Percentiles rank a stretch among this genome's conserved stretches.
Evolutionary conservation across 129 eudicot genomes (phyloP).

Genomic region (Chrysanthemum seticuspe): DNA sequence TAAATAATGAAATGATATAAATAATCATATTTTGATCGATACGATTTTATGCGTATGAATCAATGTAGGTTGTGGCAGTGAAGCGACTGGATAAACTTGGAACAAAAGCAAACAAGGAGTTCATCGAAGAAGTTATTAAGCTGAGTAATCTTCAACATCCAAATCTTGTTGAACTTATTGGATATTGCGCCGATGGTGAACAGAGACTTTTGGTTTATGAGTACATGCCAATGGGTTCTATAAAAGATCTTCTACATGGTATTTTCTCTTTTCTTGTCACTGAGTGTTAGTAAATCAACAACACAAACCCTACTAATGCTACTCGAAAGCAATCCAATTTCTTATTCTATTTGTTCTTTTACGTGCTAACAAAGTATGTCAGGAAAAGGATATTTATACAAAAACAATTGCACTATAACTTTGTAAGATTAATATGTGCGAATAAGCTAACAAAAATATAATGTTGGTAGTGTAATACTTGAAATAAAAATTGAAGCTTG

Average conservation of each 20-base stretch:
- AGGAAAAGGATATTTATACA: too few relatives aligned
- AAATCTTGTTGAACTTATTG: slow-evolving; percentile 58
- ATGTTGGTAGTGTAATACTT: neutral
- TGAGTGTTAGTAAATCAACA: neutral
- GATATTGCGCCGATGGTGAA: slow-evolving; percentile 74
- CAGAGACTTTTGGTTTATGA: slow-evolving; percentile 68
- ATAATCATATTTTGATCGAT: slow-evolving; percentile 19
- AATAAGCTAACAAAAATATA: neutral
- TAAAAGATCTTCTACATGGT: slow-evolving; percentile 50
- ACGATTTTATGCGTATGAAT: slow-evolving; percentile 3
- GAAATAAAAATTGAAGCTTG: neutral
- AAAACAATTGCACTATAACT: too few relatives aligned
- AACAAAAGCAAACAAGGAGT: slow-evolving; percentile 54
- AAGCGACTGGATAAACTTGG: slow-evolving; percentile 62
- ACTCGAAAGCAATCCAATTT: slow-evolving; percentile 6
- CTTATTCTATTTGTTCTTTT: neutral
- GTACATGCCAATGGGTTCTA: slow-evolving; percentile 54
- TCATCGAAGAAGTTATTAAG: slow-evolving; percentile 43
- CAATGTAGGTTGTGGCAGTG: slow-evolving; percentile 63
- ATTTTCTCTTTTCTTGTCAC: slow-evolving; percentile 2
- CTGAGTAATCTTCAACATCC: slow-evolving; percentile 58
- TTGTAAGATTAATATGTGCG: too few relatives aligned
- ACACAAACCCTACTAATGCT: neutral
- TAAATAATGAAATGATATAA: neutral
- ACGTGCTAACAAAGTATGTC: too few relatives aligned